These are phyloP conservation scores for Filobasidium uniguttulatum DNA, from an alignment of 1,284 basidiomycete species.

Conservation along the genomic window DNA sequence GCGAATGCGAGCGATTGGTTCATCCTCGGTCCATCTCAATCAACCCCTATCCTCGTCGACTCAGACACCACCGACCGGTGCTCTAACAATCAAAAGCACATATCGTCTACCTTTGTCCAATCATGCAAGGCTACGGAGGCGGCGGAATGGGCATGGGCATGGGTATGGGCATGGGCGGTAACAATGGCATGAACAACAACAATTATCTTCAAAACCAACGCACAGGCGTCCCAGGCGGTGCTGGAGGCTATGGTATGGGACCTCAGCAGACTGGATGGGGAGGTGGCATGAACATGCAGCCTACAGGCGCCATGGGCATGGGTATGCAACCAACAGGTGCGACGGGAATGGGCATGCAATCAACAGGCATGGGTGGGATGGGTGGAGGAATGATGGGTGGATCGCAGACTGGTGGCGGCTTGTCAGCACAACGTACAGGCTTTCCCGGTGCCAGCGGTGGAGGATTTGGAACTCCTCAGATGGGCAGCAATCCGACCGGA, in stretches of 20 bases:
- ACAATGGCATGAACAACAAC: background rate
- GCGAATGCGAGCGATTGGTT: too few species aligned
- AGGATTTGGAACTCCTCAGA: background rate
- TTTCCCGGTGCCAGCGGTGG: slow-evolving; percentile 1
- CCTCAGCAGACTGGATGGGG: background rate
- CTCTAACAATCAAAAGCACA: too few species aligned
- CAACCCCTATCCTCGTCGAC: too few species aligned
- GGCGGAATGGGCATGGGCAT: background rate
- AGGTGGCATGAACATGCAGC: slow-evolving; percentile 9
- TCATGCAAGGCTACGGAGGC: background rate
- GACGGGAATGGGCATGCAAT: slow-evolving; percentile 4
- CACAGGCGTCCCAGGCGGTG: background rate
- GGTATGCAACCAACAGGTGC: background rate
- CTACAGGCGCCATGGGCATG: slow-evolving; percentile 9
- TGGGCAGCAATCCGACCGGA: slow-evolving; percentile 8
- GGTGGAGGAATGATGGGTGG: slow-evolving; percentile 16
- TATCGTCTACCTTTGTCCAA: too few species aligned
- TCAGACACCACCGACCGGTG: too few species aligned
- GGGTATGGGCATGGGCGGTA: too few species aligned
- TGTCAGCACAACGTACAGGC: slow-evolving; percentile 15
- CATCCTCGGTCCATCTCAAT: too few species aligned
- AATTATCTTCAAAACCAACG: background rate
- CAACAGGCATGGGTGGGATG: slow-evolving; percentile 33
- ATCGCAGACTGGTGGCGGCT: background rate
- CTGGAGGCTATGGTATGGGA: background rate